A percentile compares a stretch with the other conserved stretches of the same genome.
Evolutionary conservation across 2,329 filamentous ascomycete species (phyloP).

Genomic region (Neopestalotiopsis sp.): DNA sequence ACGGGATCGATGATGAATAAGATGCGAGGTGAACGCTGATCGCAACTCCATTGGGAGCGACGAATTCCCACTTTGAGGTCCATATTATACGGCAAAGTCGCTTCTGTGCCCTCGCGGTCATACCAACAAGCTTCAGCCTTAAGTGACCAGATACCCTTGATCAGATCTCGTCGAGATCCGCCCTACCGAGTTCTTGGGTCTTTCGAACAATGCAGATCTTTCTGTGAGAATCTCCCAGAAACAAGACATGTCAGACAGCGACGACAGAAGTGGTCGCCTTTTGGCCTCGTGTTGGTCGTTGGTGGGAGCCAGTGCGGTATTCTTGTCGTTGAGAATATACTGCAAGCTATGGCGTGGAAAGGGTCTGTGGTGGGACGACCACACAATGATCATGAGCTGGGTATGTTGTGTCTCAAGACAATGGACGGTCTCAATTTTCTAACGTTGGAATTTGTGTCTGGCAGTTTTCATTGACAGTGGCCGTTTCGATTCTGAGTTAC

Average conservation of each 20-base stretch:
- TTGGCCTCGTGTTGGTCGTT: constrained; percentile 39
- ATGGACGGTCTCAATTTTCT: neutral
- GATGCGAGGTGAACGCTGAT: constrained; percentile 4
- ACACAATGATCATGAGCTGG: constrained; percentile 40
- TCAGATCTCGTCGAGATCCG: constrained; percentile 10
- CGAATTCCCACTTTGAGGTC: constrained; percentile 5
- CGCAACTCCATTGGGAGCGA: constrained; percentile 5
- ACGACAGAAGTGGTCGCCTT: constrained; percentile 35
- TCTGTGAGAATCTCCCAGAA: constrained; percentile 3
- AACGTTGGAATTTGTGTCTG: neutral
- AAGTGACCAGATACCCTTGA: constrained; percentile 11
- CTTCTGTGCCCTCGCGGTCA: constrained; percentile 1
- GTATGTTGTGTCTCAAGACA: constrained; percentile 30
- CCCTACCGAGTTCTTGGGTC: constrained; percentile 9
- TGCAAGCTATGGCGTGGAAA: constrained; percentile 42
- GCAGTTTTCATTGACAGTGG: constrained; percentile 34
- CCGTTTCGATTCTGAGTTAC: constrained; percentile 38
- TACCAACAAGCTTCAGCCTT: constrained; percentile 4
- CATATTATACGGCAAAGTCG: neutral
- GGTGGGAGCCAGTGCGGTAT: constrained; percentile 27
- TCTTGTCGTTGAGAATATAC: constrained; percentile 40
- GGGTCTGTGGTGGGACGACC: constrained; percentile 45
- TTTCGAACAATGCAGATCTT: constrained; percentile 8
- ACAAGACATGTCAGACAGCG: constrained; percentile 17
- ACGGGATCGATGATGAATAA: constrained; percentile 11